Conservation (phyloP, 257 asterid species). For the Forsythia viridissima region DNA sequence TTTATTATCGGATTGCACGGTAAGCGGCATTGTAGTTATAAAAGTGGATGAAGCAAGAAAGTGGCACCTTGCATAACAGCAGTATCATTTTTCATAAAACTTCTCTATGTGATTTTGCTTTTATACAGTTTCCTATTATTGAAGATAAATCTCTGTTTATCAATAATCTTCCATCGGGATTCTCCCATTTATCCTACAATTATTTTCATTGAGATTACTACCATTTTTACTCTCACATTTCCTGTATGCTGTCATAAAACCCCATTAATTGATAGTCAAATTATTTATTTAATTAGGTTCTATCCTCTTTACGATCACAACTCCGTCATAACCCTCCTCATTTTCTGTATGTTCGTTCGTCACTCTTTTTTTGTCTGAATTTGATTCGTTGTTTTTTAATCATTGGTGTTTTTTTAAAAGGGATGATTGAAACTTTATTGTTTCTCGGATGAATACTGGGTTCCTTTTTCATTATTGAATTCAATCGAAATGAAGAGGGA, state of each 20-base stretch:
- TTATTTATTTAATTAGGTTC: slow-evolving; percentile 22
- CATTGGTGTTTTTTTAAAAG: not conserved
- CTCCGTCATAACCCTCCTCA: slow-evolving; percentile 32
- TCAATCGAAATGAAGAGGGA: slow-evolving; percentile 50
- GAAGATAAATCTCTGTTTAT: no score
- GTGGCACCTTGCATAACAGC: no score
- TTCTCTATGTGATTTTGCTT: no score
- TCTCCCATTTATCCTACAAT: no score
- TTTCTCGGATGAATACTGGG: slow-evolving; percentile 4
- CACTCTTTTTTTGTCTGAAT: not conserved
- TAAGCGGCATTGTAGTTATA: no score
- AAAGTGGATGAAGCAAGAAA: no score
- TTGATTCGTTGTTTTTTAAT: not conserved
- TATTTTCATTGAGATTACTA: no score
- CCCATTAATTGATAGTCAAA: slow-evolving; percentile 22
- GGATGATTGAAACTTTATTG: slow-evolving; percentile 5
- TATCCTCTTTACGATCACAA: slow-evolving; percentile 5
- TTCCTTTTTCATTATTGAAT: not conserved
- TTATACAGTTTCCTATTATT: no score
- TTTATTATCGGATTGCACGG: no score
- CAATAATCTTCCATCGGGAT: no score
- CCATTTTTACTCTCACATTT: slow-evolving; percentile 27
- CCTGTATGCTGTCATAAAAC: slow-evolving; percentile 28
- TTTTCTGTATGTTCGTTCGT: not conserved
- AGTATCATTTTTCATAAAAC: no score